A percentile compares a stretch with the other conserved stretches of the same genome.
phyloP scores from a whole-genome alignment of 768 basidiomycete genomes.

The Boletus edulis region DNA sequence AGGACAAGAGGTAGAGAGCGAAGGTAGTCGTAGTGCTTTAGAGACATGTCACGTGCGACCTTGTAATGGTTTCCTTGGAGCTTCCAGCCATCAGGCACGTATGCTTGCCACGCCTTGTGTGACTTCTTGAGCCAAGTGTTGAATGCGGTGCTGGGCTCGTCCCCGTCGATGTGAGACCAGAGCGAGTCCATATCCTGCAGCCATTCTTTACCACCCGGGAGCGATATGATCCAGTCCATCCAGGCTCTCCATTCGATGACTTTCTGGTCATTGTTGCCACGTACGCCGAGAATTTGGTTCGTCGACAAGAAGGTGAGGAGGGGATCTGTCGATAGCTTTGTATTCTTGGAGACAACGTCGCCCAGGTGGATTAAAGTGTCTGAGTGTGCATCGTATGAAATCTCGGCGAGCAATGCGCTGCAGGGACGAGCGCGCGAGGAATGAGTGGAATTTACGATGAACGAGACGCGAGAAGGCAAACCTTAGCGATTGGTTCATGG shows the following conservation, averaged over 20 bases:
- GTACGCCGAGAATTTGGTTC: constrained; percentile 71
- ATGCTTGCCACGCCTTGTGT: constrained; percentile 43
- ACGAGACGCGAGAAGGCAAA: constrained; percentile 34
- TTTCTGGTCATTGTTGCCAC: constrained; percentile 93
- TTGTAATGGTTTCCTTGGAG: constrained; percentile 76
- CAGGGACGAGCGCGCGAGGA: not conserved
- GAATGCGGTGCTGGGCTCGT: constrained; percentile 20
- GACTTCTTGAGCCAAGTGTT: constrained; percentile 41
- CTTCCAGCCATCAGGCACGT: constrained; percentile 67
- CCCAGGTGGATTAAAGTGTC: constrained; percentile 83
- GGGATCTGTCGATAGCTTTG: constrained; percentile 53
- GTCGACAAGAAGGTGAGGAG: constrained; percentile 63
- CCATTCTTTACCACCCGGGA: constrained; percentile 49
- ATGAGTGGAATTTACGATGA: not conserved
- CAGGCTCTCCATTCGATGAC: constrained; percentile 88
- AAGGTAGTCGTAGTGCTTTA: constrained; percentile 67
- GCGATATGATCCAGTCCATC: constrained; percentile 70
- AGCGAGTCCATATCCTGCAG: constrained; percentile 45
- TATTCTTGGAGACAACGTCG: constrained; percentile 71
- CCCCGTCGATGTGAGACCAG: constrained; percentile 38
- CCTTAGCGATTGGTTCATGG: constrained; percentile 68
- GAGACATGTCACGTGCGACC: constrained; percentile 67
- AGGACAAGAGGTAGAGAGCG: constrained; percentile 69
- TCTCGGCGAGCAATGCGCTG: constrained; percentile 60
- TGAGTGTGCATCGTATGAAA: constrained; percentile 54